Conservation (phyloP, 2,329 filamentous ascomycete genomes). For the Hypoxylon sp. region DNA sequence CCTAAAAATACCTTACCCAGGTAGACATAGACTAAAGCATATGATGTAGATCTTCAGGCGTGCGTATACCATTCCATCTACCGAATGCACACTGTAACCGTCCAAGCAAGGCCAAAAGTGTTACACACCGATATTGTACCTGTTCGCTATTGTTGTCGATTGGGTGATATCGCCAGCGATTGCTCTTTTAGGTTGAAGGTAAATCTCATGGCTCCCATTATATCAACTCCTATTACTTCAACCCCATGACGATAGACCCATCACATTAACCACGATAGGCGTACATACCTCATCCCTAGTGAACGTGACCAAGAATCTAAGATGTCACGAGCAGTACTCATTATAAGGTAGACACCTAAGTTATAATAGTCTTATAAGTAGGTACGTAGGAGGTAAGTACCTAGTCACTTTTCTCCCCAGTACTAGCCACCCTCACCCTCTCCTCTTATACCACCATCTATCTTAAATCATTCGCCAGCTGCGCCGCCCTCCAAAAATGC, state of each 20-base stretch:
- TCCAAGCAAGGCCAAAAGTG: background rate
- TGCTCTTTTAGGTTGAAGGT: background rate
- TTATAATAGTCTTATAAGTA: background rate
- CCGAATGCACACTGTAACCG: slow-evolving; percentile 20
- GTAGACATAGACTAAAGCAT: too few relatives aligned
- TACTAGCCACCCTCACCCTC: too few relatives aligned
- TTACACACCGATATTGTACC: slow-evolving; percentile 16
- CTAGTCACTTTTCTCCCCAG: background rate
- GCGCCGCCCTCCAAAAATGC: background rate
- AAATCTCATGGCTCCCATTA: background rate
- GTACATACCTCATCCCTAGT: too few relatives aligned
- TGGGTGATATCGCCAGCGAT: background rate
- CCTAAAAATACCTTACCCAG: too few relatives aligned
- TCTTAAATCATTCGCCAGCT: background rate
- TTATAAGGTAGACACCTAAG: background rate
- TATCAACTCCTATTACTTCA: background rate
- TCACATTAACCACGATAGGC: too few relatives aligned
- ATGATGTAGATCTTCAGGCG: background rate
- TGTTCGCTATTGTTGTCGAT: background rate
- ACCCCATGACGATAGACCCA: background rate
- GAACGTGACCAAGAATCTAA: too few relatives aligned
- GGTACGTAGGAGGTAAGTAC: too few relatives aligned
- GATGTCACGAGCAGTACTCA: too few relatives aligned
- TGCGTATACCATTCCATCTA: slow-evolving; percentile 9
- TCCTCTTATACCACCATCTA: background rate